phyloP scores from a whole-genome alignment of 108 stramenopile species.

The Conticribra guillardii region DNA sequence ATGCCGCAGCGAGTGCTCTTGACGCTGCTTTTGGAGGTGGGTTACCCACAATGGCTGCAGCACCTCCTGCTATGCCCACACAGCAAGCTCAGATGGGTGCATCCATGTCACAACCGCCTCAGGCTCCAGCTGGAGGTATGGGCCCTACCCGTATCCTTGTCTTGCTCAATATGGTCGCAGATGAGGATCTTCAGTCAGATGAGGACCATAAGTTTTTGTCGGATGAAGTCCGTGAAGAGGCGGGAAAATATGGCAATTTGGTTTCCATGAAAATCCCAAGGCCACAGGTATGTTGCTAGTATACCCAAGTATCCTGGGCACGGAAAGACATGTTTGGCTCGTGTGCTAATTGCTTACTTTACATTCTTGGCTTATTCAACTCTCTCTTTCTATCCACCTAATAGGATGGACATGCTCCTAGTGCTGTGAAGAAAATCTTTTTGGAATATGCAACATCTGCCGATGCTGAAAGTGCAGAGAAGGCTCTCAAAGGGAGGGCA shows the following conservation, averaged over 20 bases:
- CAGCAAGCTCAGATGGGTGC: too few species aligned
- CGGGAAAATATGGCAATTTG: slow-evolving; percentile 81
- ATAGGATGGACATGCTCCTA: slow-evolving; percentile 54
- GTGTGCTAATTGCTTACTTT: too few species aligned
- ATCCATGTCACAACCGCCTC: not conserved
- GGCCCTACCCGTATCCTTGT: slow-evolving; percentile 78
- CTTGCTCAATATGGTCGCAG: slow-evolving; percentile 95
- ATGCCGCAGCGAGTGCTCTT: slow-evolving; percentile 57
- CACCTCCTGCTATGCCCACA: slow-evolving; percentile 8
- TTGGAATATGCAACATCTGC: slow-evolving; percentile 83
- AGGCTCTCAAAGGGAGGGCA: slow-evolving; percentile 84
- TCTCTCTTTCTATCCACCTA: slow-evolving; percentile 10
- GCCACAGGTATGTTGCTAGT: slow-evolving; percentile 47
- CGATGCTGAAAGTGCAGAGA: slow-evolving; percentile 76
- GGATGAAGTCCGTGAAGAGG: slow-evolving; percentile 86
- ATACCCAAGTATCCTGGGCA: too few species aligned
- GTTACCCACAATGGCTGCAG: slow-evolving; percentile 9
- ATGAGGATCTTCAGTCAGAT: slow-evolving; percentile 91
- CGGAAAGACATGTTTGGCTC: too few species aligned
- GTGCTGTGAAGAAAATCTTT: slow-evolving; percentile 86
- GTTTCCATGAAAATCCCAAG: slow-evolving; percentile 86
- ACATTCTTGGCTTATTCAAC: too few species aligned
- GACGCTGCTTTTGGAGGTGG: slow-evolving; percentile 61
- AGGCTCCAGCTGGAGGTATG: not conserved
- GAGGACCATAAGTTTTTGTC: slow-evolving; percentile 82